Conservation (phyloP, 225 moss, liverwort and hornwort species). For the Pseudoscleropodium purum region DNA sequence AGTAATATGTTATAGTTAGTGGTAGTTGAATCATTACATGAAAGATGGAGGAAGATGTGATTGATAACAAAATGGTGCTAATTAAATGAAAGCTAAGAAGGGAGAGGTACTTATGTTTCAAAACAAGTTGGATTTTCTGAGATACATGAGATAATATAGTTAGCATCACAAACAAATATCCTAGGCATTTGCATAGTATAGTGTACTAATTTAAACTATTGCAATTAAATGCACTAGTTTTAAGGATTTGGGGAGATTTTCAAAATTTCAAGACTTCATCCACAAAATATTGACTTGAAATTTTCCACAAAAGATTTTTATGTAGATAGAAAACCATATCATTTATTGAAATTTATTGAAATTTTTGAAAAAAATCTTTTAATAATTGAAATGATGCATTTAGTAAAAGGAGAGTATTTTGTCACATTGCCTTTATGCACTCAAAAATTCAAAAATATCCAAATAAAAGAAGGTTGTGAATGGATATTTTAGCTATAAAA, state of each 20-base stretch:
- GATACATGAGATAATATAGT: not conserved
- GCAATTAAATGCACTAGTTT: not conserved
- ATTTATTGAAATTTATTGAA: not conserved
- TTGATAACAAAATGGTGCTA: not conserved
- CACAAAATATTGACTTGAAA: not conserved
- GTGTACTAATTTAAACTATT: not conserved
- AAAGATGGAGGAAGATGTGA: not conserved
- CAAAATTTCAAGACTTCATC: not conserved
- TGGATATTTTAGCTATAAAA: not conserved
- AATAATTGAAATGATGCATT: not conserved
- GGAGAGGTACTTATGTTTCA: not conserved
- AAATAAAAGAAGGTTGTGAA: not conserved
- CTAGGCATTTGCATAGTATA: not conserved
- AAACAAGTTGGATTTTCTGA: not conserved
- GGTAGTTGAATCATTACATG: not conserved
- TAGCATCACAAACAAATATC: not conserved
- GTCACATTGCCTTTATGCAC: not conserved
- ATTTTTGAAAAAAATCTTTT: not conserved
- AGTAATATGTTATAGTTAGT: not conserved
- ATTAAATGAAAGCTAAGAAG: not conserved
- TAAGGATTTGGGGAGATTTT: accelerated
- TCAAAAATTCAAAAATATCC: not conserved
- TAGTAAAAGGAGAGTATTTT: accelerated
- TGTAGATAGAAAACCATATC: not conserved
- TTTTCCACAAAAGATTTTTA: accelerated